Conservation (phyloP, 768 basidiomycete species). For the Asterophora parasitica region DNA sequence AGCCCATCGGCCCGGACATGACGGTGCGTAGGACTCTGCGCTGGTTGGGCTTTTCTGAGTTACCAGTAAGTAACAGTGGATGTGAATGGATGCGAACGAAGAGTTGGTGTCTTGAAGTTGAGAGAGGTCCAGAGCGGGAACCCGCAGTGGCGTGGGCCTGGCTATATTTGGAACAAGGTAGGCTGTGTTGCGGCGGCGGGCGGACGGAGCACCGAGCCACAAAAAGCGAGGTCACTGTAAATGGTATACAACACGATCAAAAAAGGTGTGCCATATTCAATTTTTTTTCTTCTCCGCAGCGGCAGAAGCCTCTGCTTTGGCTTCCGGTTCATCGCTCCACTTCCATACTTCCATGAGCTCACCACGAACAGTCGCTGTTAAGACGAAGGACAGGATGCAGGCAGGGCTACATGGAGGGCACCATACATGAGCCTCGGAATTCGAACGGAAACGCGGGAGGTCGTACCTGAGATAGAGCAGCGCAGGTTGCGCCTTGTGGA, state of each 20-base stretch:
- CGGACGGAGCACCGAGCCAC: no score
- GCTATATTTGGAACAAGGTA: no score
- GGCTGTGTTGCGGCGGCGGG: neutral
- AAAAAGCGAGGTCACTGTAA: neutral
- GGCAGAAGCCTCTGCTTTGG: neutral
- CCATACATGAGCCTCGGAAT: neutral
- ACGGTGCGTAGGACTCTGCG: neutral
- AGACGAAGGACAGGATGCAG: conserved; percentile 66
- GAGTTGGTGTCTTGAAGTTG: neutral
- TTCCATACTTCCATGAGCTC: conserved; percentile 68
- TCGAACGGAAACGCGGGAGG: neutral
- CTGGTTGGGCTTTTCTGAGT: neutral
- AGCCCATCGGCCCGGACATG: neutral
- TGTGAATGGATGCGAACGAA: neutral
- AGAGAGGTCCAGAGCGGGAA: no score
- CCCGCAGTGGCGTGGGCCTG: neutral
- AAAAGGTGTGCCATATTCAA: neutral
- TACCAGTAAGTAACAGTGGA: neutral
- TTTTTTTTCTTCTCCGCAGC: conserved; percentile 13
- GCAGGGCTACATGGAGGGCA: conserved; percentile 49
- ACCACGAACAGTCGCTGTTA: conserved; percentile 55
- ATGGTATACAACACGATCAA: neutral
- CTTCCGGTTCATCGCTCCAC: conserved; percentile 57
- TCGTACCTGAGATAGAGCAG: conserved; percentile 83
- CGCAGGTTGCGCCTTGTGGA: conserved; percentile 80